A percentile compares a stretch with the other conserved stretches of the same genome.
phyloP scores from a whole-genome alignment of 2,329 filamentous ascomycete genomes.

The Trematosphaeria pertusa region DNA sequence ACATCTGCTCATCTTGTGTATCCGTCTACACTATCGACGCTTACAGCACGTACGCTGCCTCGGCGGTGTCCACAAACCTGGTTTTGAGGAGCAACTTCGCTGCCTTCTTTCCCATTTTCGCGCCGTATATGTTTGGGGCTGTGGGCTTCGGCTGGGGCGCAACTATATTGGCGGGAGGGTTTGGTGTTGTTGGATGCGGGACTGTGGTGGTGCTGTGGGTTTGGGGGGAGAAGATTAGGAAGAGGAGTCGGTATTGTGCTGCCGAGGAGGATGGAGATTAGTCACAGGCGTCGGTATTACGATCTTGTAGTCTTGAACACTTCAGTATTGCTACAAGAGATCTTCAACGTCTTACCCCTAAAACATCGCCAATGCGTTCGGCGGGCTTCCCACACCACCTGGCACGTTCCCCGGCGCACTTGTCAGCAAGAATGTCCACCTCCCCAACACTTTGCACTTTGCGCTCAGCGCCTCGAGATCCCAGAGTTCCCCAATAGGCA shows the following conservation, averaged over 20 bases:
- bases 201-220: conserved; percentile 7
- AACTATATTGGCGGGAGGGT: conserved; percentile 18
- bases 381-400: conserved; percentile 36
- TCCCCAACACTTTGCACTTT: conserved; percentile 33
- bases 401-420: conserved; percentile 54
- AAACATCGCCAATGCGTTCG: conserved; percentile 35
- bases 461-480: conserved; percentile 38
- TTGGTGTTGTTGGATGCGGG: conserved; percentile 1
- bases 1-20: conserved; percentile 46
- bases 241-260: conserved; percentile 13
- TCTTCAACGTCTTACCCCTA: too few relatives aligned
- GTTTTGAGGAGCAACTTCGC: conserved; percentile 8
- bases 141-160: conserved; percentile 44
- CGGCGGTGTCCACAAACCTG: conserved; percentile 11
- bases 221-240: conserved; percentile 10
- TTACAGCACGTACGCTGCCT: conserved; percentile 36
- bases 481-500: conserved; percentile 46
- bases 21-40: conserved; percentile 63
- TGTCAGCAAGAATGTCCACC: conserved; percentile 62
- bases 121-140: conserved; percentile 37
- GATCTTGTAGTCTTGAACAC: too few relatives aligned
- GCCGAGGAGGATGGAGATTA: not conserved
- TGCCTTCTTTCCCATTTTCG: conserved; percentile 40
- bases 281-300: not conserved
- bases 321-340: too few relatives aligned